These are phyloP conservation scores for Leishmania gerbilli DNA, from an alignment of 208 protist genomes.

Conservation along the genomic window DNA sequence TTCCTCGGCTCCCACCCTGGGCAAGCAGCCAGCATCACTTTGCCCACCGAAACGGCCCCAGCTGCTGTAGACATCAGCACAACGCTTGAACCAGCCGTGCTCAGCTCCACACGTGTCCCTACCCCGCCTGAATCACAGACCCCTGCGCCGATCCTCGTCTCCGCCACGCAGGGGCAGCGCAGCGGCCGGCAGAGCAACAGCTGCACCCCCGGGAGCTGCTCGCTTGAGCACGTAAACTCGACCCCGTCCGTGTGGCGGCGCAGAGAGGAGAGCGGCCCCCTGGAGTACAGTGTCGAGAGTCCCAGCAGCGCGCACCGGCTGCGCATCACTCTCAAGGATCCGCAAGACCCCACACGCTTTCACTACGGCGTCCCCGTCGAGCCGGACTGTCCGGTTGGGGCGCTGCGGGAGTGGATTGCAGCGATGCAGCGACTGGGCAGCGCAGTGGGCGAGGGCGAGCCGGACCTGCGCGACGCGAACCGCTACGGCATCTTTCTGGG, in stretches of 20 bases:
- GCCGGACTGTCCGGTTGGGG: slow-evolving; percentile 40
- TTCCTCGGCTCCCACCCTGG: slow-evolving; percentile 19
- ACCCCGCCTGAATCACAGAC: slow-evolving; percentile 6
- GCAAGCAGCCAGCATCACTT: background rate
- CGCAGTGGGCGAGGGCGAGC: slow-evolving; percentile 12
- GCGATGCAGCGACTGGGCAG: slow-evolving; percentile 18
- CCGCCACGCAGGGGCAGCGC: slow-evolving; percentile 13
- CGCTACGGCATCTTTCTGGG: slow-evolving; percentile 42
- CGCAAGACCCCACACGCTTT: slow-evolving; percentile 34
- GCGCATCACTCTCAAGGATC: slow-evolving; percentile 60
- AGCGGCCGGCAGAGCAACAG: slow-evolving; percentile 13
- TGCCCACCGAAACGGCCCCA: background rate
- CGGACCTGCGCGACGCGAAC: slow-evolving; percentile 22
- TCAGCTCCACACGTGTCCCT: slow-evolving; percentile 27
- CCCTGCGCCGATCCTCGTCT: slow-evolving; percentile 28
- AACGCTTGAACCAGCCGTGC: slow-evolving; percentile 13
- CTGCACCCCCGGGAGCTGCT: background rate
- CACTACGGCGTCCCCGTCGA: slow-evolving; percentile 57
- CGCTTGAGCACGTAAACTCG: slow-evolving; percentile 2
- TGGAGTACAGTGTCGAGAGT: slow-evolving; percentile 32
- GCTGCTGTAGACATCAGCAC: slow-evolving; percentile 16
- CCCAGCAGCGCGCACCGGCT: slow-evolving; percentile 26
- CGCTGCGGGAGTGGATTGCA: slow-evolving; percentile 47
- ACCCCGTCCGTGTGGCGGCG: background rate
- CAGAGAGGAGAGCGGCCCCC: background rate